Conservation (phyloP, 2,329 filamentous ascomycete species). For the Pestalotiopsis sp. region DNA sequence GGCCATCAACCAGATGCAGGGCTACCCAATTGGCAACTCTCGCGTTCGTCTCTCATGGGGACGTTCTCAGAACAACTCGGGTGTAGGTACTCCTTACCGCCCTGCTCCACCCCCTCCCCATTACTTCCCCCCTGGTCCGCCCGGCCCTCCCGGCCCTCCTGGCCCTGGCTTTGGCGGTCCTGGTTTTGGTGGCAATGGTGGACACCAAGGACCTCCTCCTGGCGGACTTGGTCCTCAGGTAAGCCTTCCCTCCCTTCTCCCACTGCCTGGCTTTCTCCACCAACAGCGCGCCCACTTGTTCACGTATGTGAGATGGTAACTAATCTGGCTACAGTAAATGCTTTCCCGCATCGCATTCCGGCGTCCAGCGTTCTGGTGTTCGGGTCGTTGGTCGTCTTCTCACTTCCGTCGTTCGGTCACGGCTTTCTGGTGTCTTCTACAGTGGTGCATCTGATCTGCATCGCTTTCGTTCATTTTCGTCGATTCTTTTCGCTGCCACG, state of each 20-base stretch:
- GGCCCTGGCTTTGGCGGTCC: slow-evolving; percentile 27
- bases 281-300: not conserved
- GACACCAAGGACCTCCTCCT: slow-evolving; percentile 32
- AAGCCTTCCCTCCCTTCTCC: slow-evolving; percentile 3
- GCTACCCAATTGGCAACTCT: slow-evolving; percentile 98
- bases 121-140: slow-evolving; percentile 33
- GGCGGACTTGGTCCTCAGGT: slow-evolving; percentile 35
- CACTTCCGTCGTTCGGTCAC: slow-evolving; percentile 11
- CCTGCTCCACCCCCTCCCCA: slow-evolving; percentile 65
- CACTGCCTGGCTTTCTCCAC: not conserved
- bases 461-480: slow-evolving; percentile 11
- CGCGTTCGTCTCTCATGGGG: slow-evolving; percentile 97
- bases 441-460: slow-evolving; percentile 1
- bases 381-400: slow-evolving; percentile 13
- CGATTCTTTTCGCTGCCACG: not conserved
- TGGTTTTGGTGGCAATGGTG: slow-evolving; percentile 23
- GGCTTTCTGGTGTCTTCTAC: slow-evolving; percentile 13
- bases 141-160: slow-evolving; percentile 25
- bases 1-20: slow-evolving; percentile 99
- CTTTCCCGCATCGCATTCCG: slow-evolving; percentile 28
- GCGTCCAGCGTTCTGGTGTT: slow-evolving; percentile 29
- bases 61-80: slow-evolving; percentile 98
- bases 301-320: not conserved
- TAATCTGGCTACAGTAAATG: slow-evolving; percentile 10
- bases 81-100: slow-evolving; percentile 94